A percentile compares a stretch with the other conserved stretches of the same genome.
Conservation (phyloP, 2,329 filamentous ascomycete species). For the Hypoxylon sp. region DNA sequence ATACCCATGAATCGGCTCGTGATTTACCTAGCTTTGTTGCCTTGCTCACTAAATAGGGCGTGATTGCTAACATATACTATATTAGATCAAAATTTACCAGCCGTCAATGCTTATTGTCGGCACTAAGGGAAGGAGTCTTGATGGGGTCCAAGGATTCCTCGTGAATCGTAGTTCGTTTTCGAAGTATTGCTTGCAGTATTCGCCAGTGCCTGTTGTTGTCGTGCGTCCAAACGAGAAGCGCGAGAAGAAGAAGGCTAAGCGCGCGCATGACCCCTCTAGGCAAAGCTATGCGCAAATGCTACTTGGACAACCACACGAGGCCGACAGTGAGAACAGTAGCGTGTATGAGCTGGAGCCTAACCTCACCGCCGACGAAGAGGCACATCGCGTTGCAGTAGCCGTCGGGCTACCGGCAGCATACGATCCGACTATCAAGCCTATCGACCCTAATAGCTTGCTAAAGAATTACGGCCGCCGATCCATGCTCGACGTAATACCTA, state of each 20-base stretch:
- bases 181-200: constrained; percentile 95
- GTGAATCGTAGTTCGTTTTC: constrained; percentile 86
- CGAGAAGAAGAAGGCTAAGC: constrained; percentile 90
- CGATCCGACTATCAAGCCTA: constrained; percentile 74
- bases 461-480: constrained; percentile 46
- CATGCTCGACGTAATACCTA: constrained; percentile 33
- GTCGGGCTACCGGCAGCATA: constrained; percentile 74
- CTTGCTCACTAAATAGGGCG: constrained; percentile 11
- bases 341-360: constrained; percentile 69
- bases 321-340: constrained; percentile 68
- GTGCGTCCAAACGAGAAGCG: constrained; percentile 90
- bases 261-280: constrained; percentile 80
- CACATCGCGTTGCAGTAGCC: constrained; percentile 74
- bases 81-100: constrained; percentile 89
- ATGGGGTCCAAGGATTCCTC: constrained; percentile 87
- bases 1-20: background rate
- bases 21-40: background rate
- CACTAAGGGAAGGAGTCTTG: constrained; percentile 85
- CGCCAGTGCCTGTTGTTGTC: constrained; percentile 92
- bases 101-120: constrained; percentile 93
- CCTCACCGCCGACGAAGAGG: constrained; percentile 73
- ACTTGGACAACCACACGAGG: constrained; percentile 71
- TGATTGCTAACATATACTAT: constrained; percentile 26
- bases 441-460: constrained; percentile 56
- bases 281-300: constrained; percentile 85